Conservation (phyloP, 345 rosid species). For the Balakata baccata region DNA sequence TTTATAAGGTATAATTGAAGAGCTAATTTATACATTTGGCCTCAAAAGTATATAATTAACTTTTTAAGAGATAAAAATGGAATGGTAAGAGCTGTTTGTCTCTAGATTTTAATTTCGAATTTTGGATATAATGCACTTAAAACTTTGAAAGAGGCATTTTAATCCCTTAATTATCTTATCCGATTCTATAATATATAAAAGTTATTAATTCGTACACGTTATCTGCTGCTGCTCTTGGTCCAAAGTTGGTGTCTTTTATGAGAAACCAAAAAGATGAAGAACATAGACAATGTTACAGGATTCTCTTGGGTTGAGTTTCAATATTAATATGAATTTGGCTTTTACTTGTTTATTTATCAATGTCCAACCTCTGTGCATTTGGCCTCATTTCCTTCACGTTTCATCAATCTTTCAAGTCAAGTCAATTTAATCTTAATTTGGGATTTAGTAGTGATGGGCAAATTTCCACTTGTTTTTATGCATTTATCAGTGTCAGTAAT, state of each 20-base stretch:
- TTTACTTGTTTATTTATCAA: background rate
- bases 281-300: conserved; percentile 4
- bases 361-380: conserved; percentile 1
- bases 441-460: background rate
- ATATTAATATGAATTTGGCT: background rate
- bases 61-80: too few species aligned
- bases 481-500: too few species aligned
- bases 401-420: background rate
- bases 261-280: background rate
- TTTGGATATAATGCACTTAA: too few species aligned
- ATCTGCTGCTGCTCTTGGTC: conserved; percentile 4
- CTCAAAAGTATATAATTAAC: too few species aligned
- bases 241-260: conserved; percentile 14
- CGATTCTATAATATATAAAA: background rate
- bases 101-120: too few species aligned
- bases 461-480: background rate
- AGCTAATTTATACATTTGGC: too few species aligned
- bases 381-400: conserved; percentile 1
- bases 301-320: conserved; percentile 11
- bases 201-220: background rate
- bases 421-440: background rate
- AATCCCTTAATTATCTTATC: background rate
- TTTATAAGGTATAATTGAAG: too few species aligned
- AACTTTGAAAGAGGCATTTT: too few species aligned
- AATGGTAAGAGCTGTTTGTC: too few species aligned